Conservation (phyloP, 1,284 basidiomycete species). For the Heterobasidion irregulare region DNA sequence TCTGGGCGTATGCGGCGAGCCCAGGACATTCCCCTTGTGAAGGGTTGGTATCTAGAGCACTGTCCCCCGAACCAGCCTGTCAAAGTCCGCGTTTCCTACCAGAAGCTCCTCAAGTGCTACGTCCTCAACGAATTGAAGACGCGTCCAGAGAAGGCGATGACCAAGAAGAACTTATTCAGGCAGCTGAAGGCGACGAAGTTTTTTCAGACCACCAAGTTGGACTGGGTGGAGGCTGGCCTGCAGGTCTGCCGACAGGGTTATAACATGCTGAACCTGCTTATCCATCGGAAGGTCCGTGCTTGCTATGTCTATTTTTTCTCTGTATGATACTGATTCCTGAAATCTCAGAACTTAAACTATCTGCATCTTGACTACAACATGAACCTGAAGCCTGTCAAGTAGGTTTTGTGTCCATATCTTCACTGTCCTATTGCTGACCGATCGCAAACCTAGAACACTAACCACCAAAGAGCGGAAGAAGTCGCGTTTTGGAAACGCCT, state of each 20-base stretch:
- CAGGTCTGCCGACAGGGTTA: constrained; percentile 99
- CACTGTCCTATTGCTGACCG: not conserved
- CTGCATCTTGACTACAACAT: constrained; percentile 91
- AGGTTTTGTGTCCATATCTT: constrained; percentile 11
- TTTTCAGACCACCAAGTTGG: constrained; percentile 96
- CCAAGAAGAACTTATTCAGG: constrained; percentile 94
- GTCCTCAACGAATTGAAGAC: constrained; percentile 93
- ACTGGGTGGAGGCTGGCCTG: constrained; percentile 99
- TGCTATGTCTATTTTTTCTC: not conserved
- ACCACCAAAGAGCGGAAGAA: constrained; percentile 99
- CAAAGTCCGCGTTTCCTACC: constrained; percentile 98
- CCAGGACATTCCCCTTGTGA: constrained; percentile 93
- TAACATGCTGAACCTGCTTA: constrained; percentile 98
- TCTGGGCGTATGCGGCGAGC: constrained; percentile 91
- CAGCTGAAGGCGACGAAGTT: constrained; percentile 98
- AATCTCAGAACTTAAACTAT: constrained; percentile 83
- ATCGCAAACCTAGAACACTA: constrained; percentile 61
- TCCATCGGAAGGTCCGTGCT: constrained; percentile 84
- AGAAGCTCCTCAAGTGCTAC: constrained; percentile 95
- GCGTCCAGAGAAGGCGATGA: constrained; percentile 90
- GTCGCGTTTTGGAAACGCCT: constrained; percentile 99
- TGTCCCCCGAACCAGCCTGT: constrained; percentile 95
- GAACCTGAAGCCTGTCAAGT: constrained; percentile 97
- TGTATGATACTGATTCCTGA: constrained; percentile 5
- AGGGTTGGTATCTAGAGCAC: constrained; percentile 98